Percentiles rank a stretch among this genome's conserved stretches.
phyloP scores from a whole-genome alignment of 108 stramenopile species.

The Skeletonema marinoi region DNA sequence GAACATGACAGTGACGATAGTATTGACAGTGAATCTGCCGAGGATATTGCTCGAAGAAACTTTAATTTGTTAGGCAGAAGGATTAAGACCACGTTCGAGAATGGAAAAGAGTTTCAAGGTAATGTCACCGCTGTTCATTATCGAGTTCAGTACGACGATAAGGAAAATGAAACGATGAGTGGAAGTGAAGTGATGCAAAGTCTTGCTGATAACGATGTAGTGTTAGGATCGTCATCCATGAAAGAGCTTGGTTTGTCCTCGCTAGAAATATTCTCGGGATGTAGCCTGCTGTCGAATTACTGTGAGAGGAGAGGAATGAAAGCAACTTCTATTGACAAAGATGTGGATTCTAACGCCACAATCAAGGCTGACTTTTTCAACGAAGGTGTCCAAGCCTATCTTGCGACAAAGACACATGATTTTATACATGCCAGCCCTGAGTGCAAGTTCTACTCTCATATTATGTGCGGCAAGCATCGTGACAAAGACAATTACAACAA shows the following conservation, averaged over 20 bases:
- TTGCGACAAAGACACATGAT: slow-evolving; percentile 9
- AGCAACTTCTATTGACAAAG: slow-evolving; percentile 29
- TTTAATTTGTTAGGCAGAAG: slow-evolving; percentile 11
- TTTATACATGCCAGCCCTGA: slow-evolving; percentile 55
- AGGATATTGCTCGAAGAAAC: not conserved
- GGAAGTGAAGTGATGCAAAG: slow-evolving; percentile 21
- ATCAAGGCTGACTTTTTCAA: slow-evolving; percentile 29
- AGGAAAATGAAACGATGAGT: slow-evolving; percentile 24
- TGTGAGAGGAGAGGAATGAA: slow-evolving; percentile 31
- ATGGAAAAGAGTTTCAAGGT: slow-evolving; percentile 28
- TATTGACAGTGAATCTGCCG: not conserved
- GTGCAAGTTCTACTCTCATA: slow-evolving; percentile 35
- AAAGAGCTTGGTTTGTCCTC: not conserved
- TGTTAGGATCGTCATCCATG: not conserved
- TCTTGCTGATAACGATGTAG: slow-evolving; percentile 11
- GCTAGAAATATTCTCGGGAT: slow-evolving; percentile 34
- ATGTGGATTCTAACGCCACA: slow-evolving; percentile 29
- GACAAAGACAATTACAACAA: slow-evolving; percentile 22
- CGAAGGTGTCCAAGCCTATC: slow-evolving; percentile 14
- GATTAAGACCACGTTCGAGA: slow-evolving; percentile 30
- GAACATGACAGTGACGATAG: not conserved
- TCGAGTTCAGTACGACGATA: slow-evolving; percentile 30
- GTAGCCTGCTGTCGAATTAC: slow-evolving; percentile 28
- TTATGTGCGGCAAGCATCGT: slow-evolving; percentile 44
- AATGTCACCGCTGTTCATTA: slow-evolving; percentile 20